phyloP scores from a whole-genome alignment of 1,139 yeast species.

The Taphrina wiesneri region DNA sequence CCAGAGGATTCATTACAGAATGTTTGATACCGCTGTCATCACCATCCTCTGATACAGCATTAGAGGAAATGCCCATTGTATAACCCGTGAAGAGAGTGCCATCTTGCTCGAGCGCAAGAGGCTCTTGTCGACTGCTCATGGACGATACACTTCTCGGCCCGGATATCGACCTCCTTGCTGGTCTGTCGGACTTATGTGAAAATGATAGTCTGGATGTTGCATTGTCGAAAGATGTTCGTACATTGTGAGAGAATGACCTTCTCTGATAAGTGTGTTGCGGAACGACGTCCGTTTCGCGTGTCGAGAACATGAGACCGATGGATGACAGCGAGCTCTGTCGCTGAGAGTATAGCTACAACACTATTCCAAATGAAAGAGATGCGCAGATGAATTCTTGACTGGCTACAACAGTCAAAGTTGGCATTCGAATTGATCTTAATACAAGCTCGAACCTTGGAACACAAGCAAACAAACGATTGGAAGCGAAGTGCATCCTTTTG shows the following conservation, averaged over 20 bases:
- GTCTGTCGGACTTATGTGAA: neutral
- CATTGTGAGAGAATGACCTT: slow-evolving; percentile 9
- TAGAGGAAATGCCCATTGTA: neutral
- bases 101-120: neutral
- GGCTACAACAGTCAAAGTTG: no score
- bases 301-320: neutral
- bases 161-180: neutral
- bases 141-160: slow-evolving; percentile 1
- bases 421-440: no score
- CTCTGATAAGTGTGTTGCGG: neutral
- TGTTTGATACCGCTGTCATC: neutral
- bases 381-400: no score
- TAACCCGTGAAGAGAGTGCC: neutral
- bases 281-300: neutral
- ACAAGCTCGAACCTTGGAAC: neutral
- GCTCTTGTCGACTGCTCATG: neutral
- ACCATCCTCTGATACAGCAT: neutral
- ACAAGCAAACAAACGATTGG: neutral
- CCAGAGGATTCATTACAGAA: neutral
- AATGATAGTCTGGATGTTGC: slow-evolving; percentile 8
- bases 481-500: neutral
- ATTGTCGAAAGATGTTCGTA: slow-evolving; percentile 8
- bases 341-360: neutral
- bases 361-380: no score
- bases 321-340: neutral